phyloP scores from a whole-genome alignment of 2,329 filamentous ascomycete species.

The Fusarium succisae region DNA sequence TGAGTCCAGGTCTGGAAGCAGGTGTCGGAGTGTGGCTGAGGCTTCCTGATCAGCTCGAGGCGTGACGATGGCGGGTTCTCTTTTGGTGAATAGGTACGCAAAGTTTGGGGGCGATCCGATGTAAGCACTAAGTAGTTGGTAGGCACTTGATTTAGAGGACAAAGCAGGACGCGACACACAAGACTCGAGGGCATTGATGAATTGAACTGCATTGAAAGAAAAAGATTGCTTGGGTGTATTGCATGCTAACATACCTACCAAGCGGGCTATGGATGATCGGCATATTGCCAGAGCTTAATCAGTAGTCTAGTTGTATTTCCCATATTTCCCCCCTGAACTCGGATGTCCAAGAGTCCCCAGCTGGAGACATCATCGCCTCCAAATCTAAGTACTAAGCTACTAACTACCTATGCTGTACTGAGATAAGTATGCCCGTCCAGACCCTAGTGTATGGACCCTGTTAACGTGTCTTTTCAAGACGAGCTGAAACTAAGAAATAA shows the following conservation, averaged over 20 bases:
- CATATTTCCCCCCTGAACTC: background rate
- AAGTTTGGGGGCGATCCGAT: constrained; percentile 4
- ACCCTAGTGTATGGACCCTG: constrained; percentile 1
- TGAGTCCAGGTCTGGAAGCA: background rate
- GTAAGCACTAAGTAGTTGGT: constrained; percentile 23
- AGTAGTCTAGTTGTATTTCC: background rate
- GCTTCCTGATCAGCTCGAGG: constrained; percentile 18
- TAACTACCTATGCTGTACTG: background rate
- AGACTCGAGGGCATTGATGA: background rate
- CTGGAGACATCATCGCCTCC: background rate
- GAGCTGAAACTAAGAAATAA: background rate
- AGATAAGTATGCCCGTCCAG: background rate
- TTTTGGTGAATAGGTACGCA: constrained; percentile 1
- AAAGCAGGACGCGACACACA: background rate
- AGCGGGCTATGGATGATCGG: background rate
- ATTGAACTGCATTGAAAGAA: background rate
- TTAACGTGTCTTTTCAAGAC: background rate
- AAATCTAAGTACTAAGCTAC: background rate
- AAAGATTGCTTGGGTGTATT: background rate
- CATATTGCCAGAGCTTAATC: background rate
- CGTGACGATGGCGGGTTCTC: constrained; percentile 26
- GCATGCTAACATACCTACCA: background rate
- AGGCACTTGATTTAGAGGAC: background rate
- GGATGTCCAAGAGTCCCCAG: background rate
- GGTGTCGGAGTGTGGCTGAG: constrained; percentile 25